A percentile compares a stretch with the other conserved stretches of the same genome.
phyloP scores from a whole-genome alignment of 108 stramenopile genomes.

The Aurantiochytrium sp. region DNA sequence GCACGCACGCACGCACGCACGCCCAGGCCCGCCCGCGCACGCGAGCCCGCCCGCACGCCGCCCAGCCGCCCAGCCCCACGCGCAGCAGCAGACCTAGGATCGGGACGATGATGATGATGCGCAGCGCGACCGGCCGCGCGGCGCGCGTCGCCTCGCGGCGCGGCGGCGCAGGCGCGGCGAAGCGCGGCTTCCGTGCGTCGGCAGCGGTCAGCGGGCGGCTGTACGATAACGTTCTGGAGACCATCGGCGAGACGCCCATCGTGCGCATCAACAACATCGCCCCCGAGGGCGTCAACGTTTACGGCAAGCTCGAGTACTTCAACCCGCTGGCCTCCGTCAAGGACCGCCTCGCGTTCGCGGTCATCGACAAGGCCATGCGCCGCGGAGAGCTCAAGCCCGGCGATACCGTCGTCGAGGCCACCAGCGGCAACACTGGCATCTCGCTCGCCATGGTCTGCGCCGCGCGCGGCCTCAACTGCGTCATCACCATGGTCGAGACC shows the following conservation, averaged over 20 bases:
- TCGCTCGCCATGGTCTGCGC: conserved; percentile 91
- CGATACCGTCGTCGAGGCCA: conserved; percentile 71
- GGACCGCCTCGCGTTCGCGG: conserved; percentile 74
- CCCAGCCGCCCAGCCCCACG: no score
- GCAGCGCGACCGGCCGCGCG: background rate
- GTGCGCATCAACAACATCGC: conserved; percentile 38
- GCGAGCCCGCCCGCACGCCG: no score
- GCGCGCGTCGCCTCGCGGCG: background rate
- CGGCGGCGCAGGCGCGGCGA: background rate
- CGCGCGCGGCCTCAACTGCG: conserved; percentile 72
- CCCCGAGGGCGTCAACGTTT: conserved; percentile 62
- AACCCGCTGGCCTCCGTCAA: conserved; percentile 83
- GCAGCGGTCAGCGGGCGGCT: background rate
- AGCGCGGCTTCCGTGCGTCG: background rate
- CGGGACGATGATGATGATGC: background rate
- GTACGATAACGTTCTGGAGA: background rate
- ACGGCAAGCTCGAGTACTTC: conserved; percentile 76
- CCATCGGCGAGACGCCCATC: conserved; percentile 35
- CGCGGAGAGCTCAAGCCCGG: conserved; percentile 69
- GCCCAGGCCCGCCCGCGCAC: no score
- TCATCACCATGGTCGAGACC: conserved; percentile 82
- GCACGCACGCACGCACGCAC: no score
- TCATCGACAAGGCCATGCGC: conserved; percentile 76
- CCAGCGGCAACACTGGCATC: conserved; percentile 81
- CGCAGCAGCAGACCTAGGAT: no score